Evolutionary conservation across 768 basidiomycete genomes (phyloP).

Genomic region (Mycena pura): DNA sequence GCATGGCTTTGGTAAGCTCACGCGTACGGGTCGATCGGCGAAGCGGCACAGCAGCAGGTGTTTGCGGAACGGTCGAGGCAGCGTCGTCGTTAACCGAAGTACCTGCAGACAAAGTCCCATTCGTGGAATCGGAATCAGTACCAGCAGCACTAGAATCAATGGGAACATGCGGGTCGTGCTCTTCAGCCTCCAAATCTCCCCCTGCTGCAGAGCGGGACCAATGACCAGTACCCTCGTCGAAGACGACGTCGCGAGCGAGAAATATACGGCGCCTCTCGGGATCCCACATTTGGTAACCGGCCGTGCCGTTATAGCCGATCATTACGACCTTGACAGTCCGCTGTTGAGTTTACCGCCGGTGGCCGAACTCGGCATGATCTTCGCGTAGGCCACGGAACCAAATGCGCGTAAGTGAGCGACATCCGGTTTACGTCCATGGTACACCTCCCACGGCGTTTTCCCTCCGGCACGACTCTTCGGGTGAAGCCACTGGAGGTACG

Average conservation of each 20-base stretch:
- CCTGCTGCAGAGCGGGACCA: no score
- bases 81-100: neutral
- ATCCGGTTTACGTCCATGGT: no score
- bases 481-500: no score
- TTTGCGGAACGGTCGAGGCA: neutral
- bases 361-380: no score
- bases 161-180: slow-evolving; percentile 5
- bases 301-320: slow-evolving; percentile 32
- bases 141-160: neutral
- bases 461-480: no score
- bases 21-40: slow-evolving; percentile 5
- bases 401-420: no score
- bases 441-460: no score
- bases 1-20: neutral
- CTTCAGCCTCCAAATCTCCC: no score
- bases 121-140: neutral
- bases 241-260: slow-evolving; percentile 29
- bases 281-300: slow-evolving; percentile 30
- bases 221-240: slow-evolving; percentile 32
- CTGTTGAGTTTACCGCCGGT: no score
- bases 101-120: no score
- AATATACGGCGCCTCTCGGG: slow-evolving; percentile 16
- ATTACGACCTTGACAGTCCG: slow-evolving; percentile 28
- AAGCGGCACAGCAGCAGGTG: neutral
- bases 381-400: no score